phyloP scores from a whole-genome alignment of 805 yeast species.

The Maudiozyma barnettii region DNA sequence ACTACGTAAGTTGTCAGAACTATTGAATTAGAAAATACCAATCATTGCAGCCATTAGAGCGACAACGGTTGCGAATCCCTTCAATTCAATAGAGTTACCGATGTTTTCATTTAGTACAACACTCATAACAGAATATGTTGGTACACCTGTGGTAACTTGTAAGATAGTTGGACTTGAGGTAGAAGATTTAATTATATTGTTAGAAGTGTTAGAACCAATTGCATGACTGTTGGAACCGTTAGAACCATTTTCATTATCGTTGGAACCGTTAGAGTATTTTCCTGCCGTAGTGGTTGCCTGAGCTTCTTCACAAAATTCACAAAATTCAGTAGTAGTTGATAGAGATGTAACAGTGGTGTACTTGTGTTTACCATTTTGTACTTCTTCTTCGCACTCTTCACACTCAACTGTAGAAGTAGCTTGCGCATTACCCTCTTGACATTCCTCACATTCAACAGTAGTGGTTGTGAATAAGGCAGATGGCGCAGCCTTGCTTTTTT shows the following conservation, averaged over 20 bases:
- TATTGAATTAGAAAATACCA: constrained; percentile 1
- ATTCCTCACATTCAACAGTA: neutral
- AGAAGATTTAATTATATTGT: neutral
- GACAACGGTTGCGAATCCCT: neutral
- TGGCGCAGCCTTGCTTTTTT: neutral
- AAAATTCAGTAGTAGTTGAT: neutral
- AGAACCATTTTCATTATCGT: constrained; percentile 2
- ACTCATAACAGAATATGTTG: neutral
- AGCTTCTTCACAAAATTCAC: neutral
- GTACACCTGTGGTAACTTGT: neutral
- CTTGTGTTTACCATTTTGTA: neutral
- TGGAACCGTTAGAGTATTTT: constrained; percentile 1
- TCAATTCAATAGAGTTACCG: neutral
- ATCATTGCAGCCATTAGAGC: neutral
- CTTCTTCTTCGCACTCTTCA: constrained; percentile 1
- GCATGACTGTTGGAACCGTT: constrained; percentile 3
- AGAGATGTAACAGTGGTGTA: neutral
- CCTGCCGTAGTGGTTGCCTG: neutral
- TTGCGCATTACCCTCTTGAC: neutral
- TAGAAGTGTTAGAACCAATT: constrained; percentile 1
- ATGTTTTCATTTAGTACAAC: constrained; percentile 1
- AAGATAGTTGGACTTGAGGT: neutral
- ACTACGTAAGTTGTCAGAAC: neutral
- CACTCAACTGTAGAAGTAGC: neutral
- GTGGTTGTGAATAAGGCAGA: neutral